Percentiles rank a stretch among this genome's conserved stretches.
phyloP scores from a whole-genome alignment of 1,139 yeast genomes.

The Zhuliangozyma parablackwelliae region DNA sequence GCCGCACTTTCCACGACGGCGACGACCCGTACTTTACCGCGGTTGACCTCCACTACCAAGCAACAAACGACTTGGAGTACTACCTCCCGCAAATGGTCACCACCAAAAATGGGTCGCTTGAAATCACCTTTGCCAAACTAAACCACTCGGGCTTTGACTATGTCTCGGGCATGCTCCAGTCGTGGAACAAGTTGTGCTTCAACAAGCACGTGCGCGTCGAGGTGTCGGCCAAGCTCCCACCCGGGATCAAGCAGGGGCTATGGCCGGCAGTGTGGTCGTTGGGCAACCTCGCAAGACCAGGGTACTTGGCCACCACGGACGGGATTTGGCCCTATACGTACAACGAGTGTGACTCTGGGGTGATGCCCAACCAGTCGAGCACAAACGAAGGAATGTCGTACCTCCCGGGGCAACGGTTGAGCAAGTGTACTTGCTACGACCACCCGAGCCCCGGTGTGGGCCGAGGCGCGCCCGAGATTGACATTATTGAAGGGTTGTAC shows the following conservation, averaged over 20 bases:
- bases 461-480: conserved; percentile 33
- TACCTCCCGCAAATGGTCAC: conserved; percentile 27
- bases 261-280: conserved; percentile 34
- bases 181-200: conserved; percentile 29
- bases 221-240: conserved; percentile 21
- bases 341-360: conserved; percentile 27
- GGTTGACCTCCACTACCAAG: conserved; percentile 25
- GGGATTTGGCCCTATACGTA: conserved; percentile 34
- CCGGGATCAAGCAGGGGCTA: conserved; percentile 19
- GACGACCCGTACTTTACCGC: conserved; percentile 31
- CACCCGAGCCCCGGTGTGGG: conserved; percentile 28
- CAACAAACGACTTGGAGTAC: conserved; percentile 29
- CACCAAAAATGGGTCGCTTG: conserved; percentile 22
- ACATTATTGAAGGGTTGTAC: conserved; percentile 26
- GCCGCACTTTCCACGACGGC: conserved; percentile 27
- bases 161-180: conserved; percentile 28
- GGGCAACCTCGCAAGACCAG: conserved; percentile 30
- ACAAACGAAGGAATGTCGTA: conserved; percentile 24
- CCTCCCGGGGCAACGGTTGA: conserved; percentile 27
- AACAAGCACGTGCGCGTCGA: conserved; percentile 24
- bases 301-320: conserved; percentile 27
- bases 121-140: conserved; percentile 19
- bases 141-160: conserved; percentile 21
- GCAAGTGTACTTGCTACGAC: conserved; percentile 22
- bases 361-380: conserved; percentile 27